Base-by-base conservation (phyloP, 305 asterid genomes). In the Plantago lanceolata region DNA sequence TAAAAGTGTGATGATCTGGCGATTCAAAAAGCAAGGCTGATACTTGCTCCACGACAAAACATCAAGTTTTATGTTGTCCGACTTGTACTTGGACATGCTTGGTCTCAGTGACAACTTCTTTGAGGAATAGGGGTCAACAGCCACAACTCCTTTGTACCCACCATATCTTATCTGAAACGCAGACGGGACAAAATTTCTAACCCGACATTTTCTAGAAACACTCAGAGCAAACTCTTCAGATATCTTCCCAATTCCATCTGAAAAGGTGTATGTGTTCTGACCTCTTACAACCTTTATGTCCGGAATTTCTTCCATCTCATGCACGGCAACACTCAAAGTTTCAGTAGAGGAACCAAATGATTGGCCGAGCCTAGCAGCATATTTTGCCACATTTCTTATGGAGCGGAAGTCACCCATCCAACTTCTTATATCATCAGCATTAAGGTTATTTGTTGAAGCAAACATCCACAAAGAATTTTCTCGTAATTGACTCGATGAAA, bases 401-500 rank as follows among this genome's bases (percentile, higher is more conserved):
- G 68, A 44, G 4, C 71, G 67, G 70, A 89, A 92, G 26, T 92
- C 83, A 0, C 98, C 98, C 98, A 92, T 89, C 96, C 96, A 89
- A 33, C 7, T 50, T 67, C 98, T 81, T 35, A 89, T 92, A 40
- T 54, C 76, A 66, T 80, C 75, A 45, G 94, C 93, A 69, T 74
- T 55, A 33, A 33, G 8, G 40, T 33, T 33, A 48, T 33, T 28
- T 19, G 79, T 78, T 15, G 95, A 75, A 48, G 98, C 93, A 80
- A 92, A 89, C 98, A 92, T 92, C 98, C 98, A 92, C 14, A 74
- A 79, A 28, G 98, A 92, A 70, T 85, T 87, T 6, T 92, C 98
- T 53, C 91, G 75, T 71, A 92, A 68, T 71, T 92, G 97, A 73
- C 98, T 92, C 1, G 97, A 87, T 14, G 97, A 92, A 71, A 87